Evolutionary conservation across 495 filamentous ascomycete genomes (phyloP), one percentile per base, ranked within the genome.

Genomic region (Penicillium steckii): DNA sequence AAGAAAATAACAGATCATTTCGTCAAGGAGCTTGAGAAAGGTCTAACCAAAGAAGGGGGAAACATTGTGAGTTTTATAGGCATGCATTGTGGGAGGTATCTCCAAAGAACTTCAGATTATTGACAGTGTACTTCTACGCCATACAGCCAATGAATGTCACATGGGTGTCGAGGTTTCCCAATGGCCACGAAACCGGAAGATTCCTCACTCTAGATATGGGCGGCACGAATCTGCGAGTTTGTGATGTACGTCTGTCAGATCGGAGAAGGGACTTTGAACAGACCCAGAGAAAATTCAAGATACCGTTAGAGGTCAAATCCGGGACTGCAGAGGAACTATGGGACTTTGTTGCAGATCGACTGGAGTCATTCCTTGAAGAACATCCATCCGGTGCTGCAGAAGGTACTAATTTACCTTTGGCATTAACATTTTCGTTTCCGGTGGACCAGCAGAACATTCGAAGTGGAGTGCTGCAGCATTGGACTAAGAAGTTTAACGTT

Each of bases 401-500:
- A 71, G 22, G 60, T 68, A 38, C 68, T 73, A 46, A 56, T 80
- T 3, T 95, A 8, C 87, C 88, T 3, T 81, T 97, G 30, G 89
- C 93, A 56, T 96, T 97, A 68, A 96, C 93, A 18, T 97, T 96
- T 69, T 96, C 92, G 0, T 97, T 95, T 58, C 93, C 93, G 4
- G 90, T 90, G 19, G 88, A 87, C 8, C 93, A 96, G 67, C 78
- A 88, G 43, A 90, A 88, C 64, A 91, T 97, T 60, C 85, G 92
- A 58, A 85, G 93, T 61, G 93, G 93, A 41, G 76, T 95, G 30
- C 74, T 97, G 50, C 93, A 97, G 68, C 83, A 89, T 48, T 97
- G 93, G 93, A 97, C 93, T 32, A 97, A 97, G 72, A 90, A 90
- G 9, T 97, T 96, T 64, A 88, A 96, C 62, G 94, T 96, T 56